phyloP scores from a whole-genome alignment of 257 asterid species.

The Datura wrightii region DNA sequence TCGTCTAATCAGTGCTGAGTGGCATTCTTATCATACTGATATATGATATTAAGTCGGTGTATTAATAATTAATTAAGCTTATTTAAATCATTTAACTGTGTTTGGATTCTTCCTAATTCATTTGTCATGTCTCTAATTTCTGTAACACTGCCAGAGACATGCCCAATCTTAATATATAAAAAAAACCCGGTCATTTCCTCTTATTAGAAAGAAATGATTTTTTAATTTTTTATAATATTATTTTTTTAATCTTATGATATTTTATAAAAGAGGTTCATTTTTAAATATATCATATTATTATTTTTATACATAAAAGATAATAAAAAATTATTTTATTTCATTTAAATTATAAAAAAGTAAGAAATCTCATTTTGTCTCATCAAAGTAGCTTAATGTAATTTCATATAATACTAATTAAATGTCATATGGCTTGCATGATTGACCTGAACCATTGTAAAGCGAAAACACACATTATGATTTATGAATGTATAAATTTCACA shows the following conservation, averaged over 20 bases:
- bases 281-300: too few relatives aligned
- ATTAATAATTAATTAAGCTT: background rate
- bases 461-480: too few relatives aligned
- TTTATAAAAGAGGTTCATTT: too few relatives aligned
- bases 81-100: background rate
- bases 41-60: conserved; percentile 15
- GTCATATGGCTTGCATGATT: background rate
- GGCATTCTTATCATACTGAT: background rate
- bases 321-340: too few relatives aligned
- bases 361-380: too few relatives aligned
- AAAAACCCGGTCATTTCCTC: too few relatives aligned
- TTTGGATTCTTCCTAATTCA: background rate
- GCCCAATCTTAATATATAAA: background rate
- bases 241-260: too few relatives aligned
- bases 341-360: too few relatives aligned
- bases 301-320: too few relatives aligned
- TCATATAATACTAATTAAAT: background rate
- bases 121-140: background rate
- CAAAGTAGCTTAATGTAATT: background rate
- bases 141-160: background rate
- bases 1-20: background rate
- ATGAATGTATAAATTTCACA: too few relatives aligned
- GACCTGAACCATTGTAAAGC: background rate
- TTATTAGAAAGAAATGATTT: too few relatives aligned
- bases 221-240: too few relatives aligned